phyloP scores from a whole-genome alignment of 169 alveolate species.

The Cryptosporidium viatorum region DNA sequence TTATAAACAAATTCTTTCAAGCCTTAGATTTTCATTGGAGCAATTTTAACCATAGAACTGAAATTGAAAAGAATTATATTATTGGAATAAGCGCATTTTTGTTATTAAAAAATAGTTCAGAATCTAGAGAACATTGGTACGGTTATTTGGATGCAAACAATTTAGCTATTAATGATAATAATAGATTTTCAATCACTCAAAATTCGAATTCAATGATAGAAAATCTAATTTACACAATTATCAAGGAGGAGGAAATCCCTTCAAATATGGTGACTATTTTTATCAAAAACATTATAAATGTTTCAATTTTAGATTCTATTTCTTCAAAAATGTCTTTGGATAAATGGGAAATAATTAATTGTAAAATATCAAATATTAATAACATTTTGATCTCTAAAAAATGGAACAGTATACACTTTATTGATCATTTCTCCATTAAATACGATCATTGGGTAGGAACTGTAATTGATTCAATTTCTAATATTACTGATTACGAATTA shows the following conservation, averaged over 20 bases:
- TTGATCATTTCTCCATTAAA: not conserved
- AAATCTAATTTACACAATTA: conserved; percentile 7
- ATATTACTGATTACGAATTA: not conserved
- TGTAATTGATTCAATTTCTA: not conserved
- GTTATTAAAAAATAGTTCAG: not conserved
- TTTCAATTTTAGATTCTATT: conserved; percentile 7
- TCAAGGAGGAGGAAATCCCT: conserved; percentile 6
- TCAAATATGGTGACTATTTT: not conserved
- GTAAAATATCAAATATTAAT: not conserved
- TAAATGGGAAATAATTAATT: not conserved
- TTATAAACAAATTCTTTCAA: not conserved
- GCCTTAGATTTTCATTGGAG: conserved; percentile 14
- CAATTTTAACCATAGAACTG: not conserved
- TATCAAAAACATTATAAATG: not conserved
- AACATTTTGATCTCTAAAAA: conserved; percentile 15
- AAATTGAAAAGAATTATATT: conserved; percentile 15
- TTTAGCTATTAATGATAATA: not conserved
- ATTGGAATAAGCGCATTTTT: not conserved
- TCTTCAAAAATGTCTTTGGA: not conserved
- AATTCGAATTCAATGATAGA: not conserved
- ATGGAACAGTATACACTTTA: not conserved
- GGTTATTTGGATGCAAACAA: not conserved
- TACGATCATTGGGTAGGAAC: conserved; percentile 7
- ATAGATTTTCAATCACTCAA: not conserved
- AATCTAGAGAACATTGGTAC: not conserved